A percentile compares a stretch with the other conserved stretches of the same genome.
Evolutionary conservation across 495 filamentous ascomycete species (phyloP).

Genomic region (Chaetomidium leptoderma): DNA sequence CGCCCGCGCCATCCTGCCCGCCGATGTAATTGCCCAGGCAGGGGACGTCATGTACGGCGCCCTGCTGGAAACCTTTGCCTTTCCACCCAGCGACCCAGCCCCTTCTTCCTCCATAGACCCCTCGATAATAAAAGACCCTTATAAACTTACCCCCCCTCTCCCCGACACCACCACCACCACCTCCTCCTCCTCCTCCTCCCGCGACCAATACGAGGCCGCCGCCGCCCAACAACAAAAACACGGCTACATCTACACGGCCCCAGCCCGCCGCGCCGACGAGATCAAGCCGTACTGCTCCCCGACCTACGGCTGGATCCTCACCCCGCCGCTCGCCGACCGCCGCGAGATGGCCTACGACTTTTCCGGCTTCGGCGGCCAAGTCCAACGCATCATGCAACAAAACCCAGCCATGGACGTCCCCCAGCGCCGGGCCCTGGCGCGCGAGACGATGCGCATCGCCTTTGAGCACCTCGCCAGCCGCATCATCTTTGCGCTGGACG

Average conservation of each 20-base stretch:
- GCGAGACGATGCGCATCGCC: conserved; percentile 66
- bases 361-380: conserved; percentile 33
- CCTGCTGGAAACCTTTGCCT: conserved; percentile 72
- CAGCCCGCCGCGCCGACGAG: conserved; percentile 51
- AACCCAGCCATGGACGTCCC: conserved; percentile 29
- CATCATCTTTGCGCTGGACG: conserved; percentile 59
- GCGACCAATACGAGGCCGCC: conserved; percentile 1
- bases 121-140: too few species aligned
- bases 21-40: conserved; percentile 36
- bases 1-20: conserved; percentile 67
- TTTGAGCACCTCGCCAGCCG: conserved; percentile 84
- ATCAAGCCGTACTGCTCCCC: conserved; percentile 31
- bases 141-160: too few species aligned
- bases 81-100: conserved; percentile 47
- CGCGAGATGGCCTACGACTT: conserved; percentile 38
- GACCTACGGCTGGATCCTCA: conserved; percentile 30
- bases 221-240: conserved; percentile 22
- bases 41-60: conserved; percentile 72
- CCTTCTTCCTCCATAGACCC: too few species aligned
- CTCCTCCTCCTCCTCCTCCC: conserved; percentile 10
- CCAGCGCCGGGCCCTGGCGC: conserved; percentile 62
- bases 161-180: too few species aligned
- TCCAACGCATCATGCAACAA: conserved; percentile 26
- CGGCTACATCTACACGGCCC: conserved; percentile 53
- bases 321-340: conserved; percentile 30